A percentile compares a stretch with the other conserved stretches of the same genome.
These are phyloP conservation scores for Halophytophthora polymorphica DNA, from an alignment of 352 stramenopile species.

Conservation along the genomic window DNA sequence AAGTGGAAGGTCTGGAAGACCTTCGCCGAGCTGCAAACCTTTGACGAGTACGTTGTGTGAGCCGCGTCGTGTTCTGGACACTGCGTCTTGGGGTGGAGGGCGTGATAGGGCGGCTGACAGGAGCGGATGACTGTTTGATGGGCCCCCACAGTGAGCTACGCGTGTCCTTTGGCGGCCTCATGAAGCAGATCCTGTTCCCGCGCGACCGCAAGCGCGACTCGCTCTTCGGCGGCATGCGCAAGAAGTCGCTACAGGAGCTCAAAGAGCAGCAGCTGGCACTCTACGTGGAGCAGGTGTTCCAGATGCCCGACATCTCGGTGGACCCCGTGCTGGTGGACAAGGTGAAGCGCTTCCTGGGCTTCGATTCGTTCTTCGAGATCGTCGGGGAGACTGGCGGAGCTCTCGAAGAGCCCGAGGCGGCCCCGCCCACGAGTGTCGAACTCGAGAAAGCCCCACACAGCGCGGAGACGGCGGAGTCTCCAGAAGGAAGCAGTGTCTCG, in stretches of 20 bases:
- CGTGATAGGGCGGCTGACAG: constrained; percentile 11
- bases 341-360: constrained; percentile 58
- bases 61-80: not conserved
- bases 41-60: constrained; percentile 55
- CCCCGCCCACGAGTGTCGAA: constrained; percentile 1
- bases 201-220: constrained; percentile 69
- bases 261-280: constrained; percentile 70
- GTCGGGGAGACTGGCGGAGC: constrained; percentile 13
- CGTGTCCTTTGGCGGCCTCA: constrained; percentile 39
- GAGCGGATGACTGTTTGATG: constrained; percentile 1
- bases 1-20: constrained; percentile 80
- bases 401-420: constrained; percentile 7
- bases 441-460: not conserved
- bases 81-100: not conserved
- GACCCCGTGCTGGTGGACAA: constrained; percentile 37
- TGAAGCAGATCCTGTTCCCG: constrained; percentile 60
- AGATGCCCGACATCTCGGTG: constrained; percentile 40
- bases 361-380: constrained; percentile 70
- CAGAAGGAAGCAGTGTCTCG: constrained; percentile 4
- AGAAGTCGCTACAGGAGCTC: constrained; percentile 62
- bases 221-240: constrained; percentile 65
- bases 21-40: constrained; percentile 55
- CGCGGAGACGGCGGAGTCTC: constrained; percentile 15
- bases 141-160: constrained; percentile 48
- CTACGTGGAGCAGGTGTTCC: constrained; percentile 67